phyloP scores from a whole-genome alignment of 768 basidiomycete species.

The Leccinum variicolor region DNA sequence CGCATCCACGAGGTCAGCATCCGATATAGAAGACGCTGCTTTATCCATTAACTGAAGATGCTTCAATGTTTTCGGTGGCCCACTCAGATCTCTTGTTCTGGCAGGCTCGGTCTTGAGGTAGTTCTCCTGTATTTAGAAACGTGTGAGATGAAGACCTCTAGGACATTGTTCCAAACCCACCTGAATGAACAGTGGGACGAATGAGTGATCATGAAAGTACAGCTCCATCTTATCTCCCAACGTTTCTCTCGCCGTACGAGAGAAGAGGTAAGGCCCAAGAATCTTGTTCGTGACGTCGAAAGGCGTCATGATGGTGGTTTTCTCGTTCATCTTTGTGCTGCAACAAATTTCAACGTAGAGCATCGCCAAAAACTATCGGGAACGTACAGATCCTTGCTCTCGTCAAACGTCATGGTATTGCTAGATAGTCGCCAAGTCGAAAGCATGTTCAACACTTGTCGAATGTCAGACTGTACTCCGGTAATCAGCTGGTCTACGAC shows the following conservation, averaged over 20 bases:
- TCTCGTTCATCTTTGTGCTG: conserved; percentile 88
- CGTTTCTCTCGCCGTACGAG: conserved; percentile 72
- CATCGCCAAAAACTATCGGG: background rate
- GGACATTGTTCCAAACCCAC: conserved; percentile 35
- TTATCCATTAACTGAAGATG: conserved; percentile 78
- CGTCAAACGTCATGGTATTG: conserved; percentile 82
- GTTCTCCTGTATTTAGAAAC: conserved; percentile 69
- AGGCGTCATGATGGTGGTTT: conserved; percentile 85
- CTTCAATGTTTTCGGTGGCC: conserved; percentile 64
- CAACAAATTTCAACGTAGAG: conserved; percentile 2
- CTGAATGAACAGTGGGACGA: conserved; percentile 94
- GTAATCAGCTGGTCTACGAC: conserved; percentile 89
- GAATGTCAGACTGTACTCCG: conserved; percentile 92
- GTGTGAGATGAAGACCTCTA: background rate
- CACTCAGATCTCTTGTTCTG: conserved; percentile 50
- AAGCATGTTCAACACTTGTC: conserved; percentile 96
- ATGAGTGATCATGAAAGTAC: conserved; percentile 95
- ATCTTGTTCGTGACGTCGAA: conserved; percentile 90
- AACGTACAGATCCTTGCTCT: conserved; percentile 85
- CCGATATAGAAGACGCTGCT: conserved; percentile 91
- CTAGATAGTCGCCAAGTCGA: conserved; percentile 94
- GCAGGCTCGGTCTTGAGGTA: conserved; percentile 85
- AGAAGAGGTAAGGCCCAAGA: conserved; percentile 89
- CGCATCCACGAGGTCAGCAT: conserved; percentile 89
- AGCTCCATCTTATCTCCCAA: conserved; percentile 91